phyloP scores from a whole-genome alignment of 2,329 filamentous ascomycete genomes.

The Claviceps paspali region DNA sequence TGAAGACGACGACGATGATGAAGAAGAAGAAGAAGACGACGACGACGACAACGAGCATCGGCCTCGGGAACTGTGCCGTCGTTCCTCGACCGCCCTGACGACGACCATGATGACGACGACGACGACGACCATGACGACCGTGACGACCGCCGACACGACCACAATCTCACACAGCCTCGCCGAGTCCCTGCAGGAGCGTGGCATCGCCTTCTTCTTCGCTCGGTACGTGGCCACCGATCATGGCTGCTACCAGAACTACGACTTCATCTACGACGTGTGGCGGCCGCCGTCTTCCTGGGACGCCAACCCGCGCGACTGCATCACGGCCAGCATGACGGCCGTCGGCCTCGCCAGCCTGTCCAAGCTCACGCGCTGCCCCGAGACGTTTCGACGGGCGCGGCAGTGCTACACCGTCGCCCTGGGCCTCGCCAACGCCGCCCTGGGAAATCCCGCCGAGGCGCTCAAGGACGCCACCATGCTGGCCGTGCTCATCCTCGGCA shows the following conservation, averaged over 20 bases:
- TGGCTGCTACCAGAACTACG: constrained; percentile 33
- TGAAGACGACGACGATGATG: too few relatives aligned
- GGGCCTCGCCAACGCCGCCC: constrained; percentile 32
- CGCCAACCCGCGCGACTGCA: constrained; percentile 24
- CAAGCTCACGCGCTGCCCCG: constrained; percentile 25
- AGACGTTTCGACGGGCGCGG: constrained; percentile 30
- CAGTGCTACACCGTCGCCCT: constrained; percentile 37
- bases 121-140: too few relatives aligned
- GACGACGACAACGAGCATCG: background rate
- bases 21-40: too few relatives aligned
- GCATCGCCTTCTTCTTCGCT: constrained; percentile 35
- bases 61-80: background rate
- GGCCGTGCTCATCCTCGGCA: constrained; percentile 35
- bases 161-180: constrained; percentile 7
- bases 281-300: constrained; percentile 23
- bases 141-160: too few relatives aligned
- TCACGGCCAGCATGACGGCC: constrained; percentile 37
- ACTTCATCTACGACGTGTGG: constrained; percentile 38
- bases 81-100: background rate
- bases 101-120: too few relatives aligned
- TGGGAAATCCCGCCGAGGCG: constrained; percentile 27
- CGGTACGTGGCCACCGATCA: constrained; percentile 32
- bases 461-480: constrained; percentile 37
- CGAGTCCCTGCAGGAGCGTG: constrained; percentile 24
- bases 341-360: constrained; percentile 38